These are phyloP conservation scores for Backusella australiensis DNA, from an alignment of 192 early-diverging fungal genomes.

Conservation along the genomic window DNA sequence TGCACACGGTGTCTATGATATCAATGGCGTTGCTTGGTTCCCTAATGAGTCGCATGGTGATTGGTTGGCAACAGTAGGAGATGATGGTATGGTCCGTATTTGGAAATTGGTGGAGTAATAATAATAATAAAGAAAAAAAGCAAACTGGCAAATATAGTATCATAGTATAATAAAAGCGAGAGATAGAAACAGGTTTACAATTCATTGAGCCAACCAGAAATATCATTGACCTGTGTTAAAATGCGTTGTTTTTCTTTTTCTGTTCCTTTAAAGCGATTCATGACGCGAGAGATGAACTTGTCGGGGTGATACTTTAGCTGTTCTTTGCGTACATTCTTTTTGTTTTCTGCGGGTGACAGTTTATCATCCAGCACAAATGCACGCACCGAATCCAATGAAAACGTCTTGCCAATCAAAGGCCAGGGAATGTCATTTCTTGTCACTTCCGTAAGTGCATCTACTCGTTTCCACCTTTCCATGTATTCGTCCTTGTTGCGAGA, in stretches of 20 bases:
- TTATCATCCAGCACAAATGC: slow-evolving; percentile 12
- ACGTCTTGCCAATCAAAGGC: slow-evolving; percentile 11
- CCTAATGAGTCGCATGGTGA: slow-evolving; percentile 58
- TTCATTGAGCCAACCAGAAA: slow-evolving; percentile 34
- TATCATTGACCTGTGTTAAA: slow-evolving; percentile 22
- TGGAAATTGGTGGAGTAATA: slow-evolving; percentile 56
- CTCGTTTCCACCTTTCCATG: slow-evolving; percentile 7
- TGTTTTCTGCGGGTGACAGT: slow-evolving; percentile 10
- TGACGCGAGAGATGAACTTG: slow-evolving; percentile 28
- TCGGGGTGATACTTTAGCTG: slow-evolving; percentile 36
- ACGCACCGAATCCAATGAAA: slow-evolving; percentile 12
- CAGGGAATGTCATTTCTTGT: slow-evolving; percentile 29
- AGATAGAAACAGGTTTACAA: slow-evolving; percentile 16
- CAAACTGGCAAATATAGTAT: neutral
- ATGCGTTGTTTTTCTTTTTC: slow-evolving; percentile 24
- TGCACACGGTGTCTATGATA: slow-evolving; percentile 85
- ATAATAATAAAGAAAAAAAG: neutral
- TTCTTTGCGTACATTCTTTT: slow-evolving; percentile 27
- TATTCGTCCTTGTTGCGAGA: slow-evolving; percentile 6
- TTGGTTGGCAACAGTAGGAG: slow-evolving; percentile 86
- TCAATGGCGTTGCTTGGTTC: slow-evolving; percentile 91
- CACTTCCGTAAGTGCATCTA: neutral
- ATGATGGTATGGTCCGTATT: slow-evolving; percentile 84
- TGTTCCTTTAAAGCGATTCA: slow-evolving; percentile 9
- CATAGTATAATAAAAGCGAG: neutral